These are phyloP conservation scores for Oryza coarctata DNA, from an alignment of 176 grass and related monocot genomes.

Conservation along the genomic window DNA sequence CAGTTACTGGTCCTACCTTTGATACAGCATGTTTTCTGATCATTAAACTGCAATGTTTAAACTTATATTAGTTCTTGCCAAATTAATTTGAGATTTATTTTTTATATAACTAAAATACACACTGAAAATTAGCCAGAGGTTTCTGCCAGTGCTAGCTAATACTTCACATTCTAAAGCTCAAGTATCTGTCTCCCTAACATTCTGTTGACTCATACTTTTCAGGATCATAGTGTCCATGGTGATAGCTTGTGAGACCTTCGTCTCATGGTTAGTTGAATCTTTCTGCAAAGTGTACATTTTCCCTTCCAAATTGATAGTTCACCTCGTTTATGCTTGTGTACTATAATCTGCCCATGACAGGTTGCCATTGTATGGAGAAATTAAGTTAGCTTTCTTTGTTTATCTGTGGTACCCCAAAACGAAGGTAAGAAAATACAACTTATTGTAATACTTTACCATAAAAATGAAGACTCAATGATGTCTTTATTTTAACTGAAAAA, in stretches of 20 bases:
- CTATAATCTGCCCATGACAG: conserved; percentile 24
- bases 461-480: background rate
- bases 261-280: conserved; percentile 54
- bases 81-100: background rate
- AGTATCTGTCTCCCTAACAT: background rate
- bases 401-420: conserved; percentile 79
- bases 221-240: conserved; percentile 70
- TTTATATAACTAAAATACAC: background rate
- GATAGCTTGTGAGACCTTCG: conserved; percentile 47
- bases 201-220: conserved; percentile 13
- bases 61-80: background rate
- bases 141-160: background rate
- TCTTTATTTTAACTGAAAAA: background rate
- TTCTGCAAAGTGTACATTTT: background rate
- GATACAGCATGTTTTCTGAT: background rate
- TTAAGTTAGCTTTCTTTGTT: conserved; percentile 74
- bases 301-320: background rate
- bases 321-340: background rate
- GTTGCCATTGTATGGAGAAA: conserved; percentile 83
- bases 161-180: background rate
- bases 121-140: background rate
- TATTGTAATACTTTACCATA: background rate
- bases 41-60: background rate
- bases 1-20: background rate
- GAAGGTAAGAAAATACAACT: conserved; percentile 38